These are phyloP conservation scores for Dacryopinax primogenitus DNA, from an alignment of 768 basidiomycete genomes.

Conservation along the genomic window DNA sequence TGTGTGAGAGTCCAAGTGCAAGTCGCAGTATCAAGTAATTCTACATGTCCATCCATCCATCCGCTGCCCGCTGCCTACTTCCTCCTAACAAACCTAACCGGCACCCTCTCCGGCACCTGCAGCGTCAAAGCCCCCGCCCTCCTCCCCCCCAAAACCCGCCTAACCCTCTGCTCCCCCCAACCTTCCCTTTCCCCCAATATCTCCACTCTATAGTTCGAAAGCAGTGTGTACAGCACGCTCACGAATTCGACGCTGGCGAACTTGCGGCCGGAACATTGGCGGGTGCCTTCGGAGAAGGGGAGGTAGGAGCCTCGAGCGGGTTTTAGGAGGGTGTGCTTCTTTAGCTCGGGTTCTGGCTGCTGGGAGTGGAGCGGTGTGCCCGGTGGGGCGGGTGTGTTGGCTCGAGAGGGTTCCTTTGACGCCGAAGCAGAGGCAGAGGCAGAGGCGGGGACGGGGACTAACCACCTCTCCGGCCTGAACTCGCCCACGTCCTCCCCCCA, in stretches of 20 bases:
- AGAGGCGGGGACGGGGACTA: not conserved
- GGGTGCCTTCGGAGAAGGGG: constrained; percentile 11
- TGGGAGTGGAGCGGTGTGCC: not conserved
- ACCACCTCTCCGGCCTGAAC: constrained; percentile 9
- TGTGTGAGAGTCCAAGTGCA: not conserved
- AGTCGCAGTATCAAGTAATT: not conserved
- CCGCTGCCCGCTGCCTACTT: not conserved
- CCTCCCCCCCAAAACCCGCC: constrained; percentile 1
- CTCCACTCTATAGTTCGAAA: not conserved
- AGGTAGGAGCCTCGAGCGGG: constrained; percentile 10
- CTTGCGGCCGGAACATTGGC: constrained; percentile 10
- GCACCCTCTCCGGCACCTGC: constrained; percentile 11
- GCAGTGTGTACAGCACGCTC: not conserved
- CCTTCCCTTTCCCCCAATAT: constrained; percentile 11
- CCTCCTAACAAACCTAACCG: constrained; percentile 9
- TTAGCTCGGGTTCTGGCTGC: not conserved
- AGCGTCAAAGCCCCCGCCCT: constrained; percentile 11
- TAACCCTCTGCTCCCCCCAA: constrained; percentile 11
- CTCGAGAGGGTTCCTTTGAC: too few species aligned
- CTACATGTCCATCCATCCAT: not conserved
- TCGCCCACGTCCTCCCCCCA: constrained; percentile 8
- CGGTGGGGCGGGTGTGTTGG: not conserved
- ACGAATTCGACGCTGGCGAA: constrained; percentile 12
- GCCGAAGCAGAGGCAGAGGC: not conserved
- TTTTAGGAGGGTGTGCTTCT: not conserved